Base-by-base conservation (phyloP, 352 stramenopile genomes). In the Globisporangium nagaii region DNA sequence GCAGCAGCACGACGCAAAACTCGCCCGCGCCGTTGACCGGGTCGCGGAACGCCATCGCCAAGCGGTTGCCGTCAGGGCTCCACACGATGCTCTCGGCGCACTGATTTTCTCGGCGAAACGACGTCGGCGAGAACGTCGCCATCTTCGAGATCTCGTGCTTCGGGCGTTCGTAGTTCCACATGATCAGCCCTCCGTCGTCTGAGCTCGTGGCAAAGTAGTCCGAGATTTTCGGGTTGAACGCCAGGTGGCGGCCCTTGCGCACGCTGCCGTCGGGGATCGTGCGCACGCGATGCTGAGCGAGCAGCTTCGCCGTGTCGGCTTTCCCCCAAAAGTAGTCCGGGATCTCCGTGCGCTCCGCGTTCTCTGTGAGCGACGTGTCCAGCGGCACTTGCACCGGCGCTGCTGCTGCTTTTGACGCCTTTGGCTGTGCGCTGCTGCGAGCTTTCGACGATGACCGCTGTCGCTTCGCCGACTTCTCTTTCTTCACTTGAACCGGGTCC, bases 11-110 rank as follows among this genome's bases (percentile, higher is more conserved):
- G 64, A 93, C 71, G 43, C 79, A 91, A 35, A 95, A 89, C 56
- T 92, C 82, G 45, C 84, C 76, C 52, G 69, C 71, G 24, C 67
- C 63, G 2, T 77, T 20, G 7, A 89, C 9, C 27, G 80, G 67
- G 49, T 95, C 82, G 5, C 82, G 79, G 51, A 95, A 95, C 39
- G 73, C 80, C 59, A 95, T 81, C 0, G 82, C 84, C 34, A 95
- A 60, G 17, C 84, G 82, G 34, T 88, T 71, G 42, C 80, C 79
- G 36, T 89, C 76, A 0, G 79, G 80, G 44, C 74, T 90, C 84
- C 84, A 93, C 37, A 73, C 68, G 17, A 93, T 86, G 31, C 71
- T 76, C 54, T 90, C 84, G 15, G 79, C 75, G 60, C 80, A 92
- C 20, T 70, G 64, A 51, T 61, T 77, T 2, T 87, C 75, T n/a